Percentiles rank a stretch among this genome's conserved stretches.
These are phyloP conservation scores for Lipomyces mesembrius DNA, from an alignment of 805 yeast species.

Conservation along the genomic window DNA sequence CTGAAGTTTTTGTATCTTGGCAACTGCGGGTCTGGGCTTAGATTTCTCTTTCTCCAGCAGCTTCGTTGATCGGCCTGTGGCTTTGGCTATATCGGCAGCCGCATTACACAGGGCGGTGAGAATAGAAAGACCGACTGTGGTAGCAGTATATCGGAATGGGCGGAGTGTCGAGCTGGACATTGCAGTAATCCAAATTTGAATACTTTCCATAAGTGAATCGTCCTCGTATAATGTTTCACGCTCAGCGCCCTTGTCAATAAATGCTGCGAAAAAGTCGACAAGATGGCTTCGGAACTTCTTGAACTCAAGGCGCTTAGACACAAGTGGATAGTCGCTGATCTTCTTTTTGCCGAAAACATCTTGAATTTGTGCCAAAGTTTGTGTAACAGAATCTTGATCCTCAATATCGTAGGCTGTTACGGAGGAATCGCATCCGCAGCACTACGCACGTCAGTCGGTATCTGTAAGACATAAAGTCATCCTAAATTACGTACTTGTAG, in stretches of 20 bases:
- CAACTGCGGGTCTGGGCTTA: constrained; percentile 42
- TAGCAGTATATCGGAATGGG: constrained; percentile 70
- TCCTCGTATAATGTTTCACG: constrained; percentile 60
- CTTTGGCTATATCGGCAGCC: constrained; percentile 47
- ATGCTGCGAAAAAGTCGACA: constrained; percentile 57
- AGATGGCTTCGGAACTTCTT: constrained; percentile 60
- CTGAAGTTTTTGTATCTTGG: constrained; percentile 45
- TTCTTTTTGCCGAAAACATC: constrained; percentile 47
- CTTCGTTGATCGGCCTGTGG: constrained; percentile 49
- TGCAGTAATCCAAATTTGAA: constrained; percentile 76
- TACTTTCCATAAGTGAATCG: constrained; percentile 53
- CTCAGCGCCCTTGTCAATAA: constrained; percentile 62
- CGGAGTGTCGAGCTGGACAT: constrained; percentile 71
- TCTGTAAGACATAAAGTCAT: background rate
- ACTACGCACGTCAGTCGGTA: constrained; percentile 9
- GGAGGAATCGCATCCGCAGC: constrained; percentile 33
- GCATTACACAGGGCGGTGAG: constrained; percentile 64
- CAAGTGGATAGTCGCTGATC: constrained; percentile 74
- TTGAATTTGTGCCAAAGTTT: constrained; percentile 75
- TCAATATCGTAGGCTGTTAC: constrained; percentile 72
- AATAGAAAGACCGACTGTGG: constrained; percentile 61
- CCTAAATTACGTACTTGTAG: constrained; percentile 49
- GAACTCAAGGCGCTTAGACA: constrained; percentile 55
- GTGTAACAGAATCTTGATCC: constrained; percentile 69
- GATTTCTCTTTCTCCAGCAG: constrained; percentile 47